Conservation (phyloP, 208 protist genomes). For the Wallacemonas collosoma region DNA sequence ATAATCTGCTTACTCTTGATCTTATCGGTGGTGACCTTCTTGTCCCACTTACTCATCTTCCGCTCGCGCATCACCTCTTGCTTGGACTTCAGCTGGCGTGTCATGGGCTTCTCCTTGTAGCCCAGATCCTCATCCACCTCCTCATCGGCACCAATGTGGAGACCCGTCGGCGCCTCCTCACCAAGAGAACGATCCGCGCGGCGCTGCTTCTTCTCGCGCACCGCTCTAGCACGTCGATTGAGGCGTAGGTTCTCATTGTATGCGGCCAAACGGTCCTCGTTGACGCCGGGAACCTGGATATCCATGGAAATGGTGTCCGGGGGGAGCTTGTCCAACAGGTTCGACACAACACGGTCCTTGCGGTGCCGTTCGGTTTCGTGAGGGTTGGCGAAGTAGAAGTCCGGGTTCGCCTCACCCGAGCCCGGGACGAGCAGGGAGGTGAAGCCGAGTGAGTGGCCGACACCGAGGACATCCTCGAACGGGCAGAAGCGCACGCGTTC, state of each 20-base stretch:
- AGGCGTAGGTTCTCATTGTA: slow-evolving; percentile 86
- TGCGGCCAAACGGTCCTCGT: slow-evolving; percentile 73
- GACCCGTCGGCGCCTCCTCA: slow-evolving; percentile 52
- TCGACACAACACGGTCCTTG: slow-evolving; percentile 85
- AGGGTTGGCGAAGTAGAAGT: slow-evolving; percentile 94
- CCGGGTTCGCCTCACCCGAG: slow-evolving; percentile 89
- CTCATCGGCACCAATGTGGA: slow-evolving; percentile 59
- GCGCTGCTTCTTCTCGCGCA: slow-evolving; percentile 86
- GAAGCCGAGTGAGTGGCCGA: slow-evolving; percentile 90
- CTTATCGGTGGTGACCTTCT: slow-evolving; percentile 89
- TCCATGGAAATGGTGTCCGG: slow-evolving; percentile 93
- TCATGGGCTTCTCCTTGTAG: slow-evolving; percentile 75
- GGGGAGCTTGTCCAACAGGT: slow-evolving; percentile 92
- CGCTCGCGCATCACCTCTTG: slow-evolving; percentile 69
- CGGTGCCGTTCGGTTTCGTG: slow-evolving; percentile 92
- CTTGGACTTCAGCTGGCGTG: slow-evolving; percentile 71
- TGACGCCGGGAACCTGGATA: slow-evolving; percentile 82
- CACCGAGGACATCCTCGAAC: slow-evolving; percentile 91
- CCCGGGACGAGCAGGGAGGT: slow-evolving; percentile 88
- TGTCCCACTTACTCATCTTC: slow-evolving; percentile 90
- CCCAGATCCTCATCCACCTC: slow-evolving; percentile 88
- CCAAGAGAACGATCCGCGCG: slow-evolving; percentile 59
- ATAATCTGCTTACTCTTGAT: slow-evolving; percentile 88
- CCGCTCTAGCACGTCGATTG: slow-evolving; percentile 76
- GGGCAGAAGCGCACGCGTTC: slow-evolving; percentile 82